Base-by-base conservation (phyloP, 2,329 filamentous ascomycete genomes). In the Tolypocladium pustulatum region DNA sequence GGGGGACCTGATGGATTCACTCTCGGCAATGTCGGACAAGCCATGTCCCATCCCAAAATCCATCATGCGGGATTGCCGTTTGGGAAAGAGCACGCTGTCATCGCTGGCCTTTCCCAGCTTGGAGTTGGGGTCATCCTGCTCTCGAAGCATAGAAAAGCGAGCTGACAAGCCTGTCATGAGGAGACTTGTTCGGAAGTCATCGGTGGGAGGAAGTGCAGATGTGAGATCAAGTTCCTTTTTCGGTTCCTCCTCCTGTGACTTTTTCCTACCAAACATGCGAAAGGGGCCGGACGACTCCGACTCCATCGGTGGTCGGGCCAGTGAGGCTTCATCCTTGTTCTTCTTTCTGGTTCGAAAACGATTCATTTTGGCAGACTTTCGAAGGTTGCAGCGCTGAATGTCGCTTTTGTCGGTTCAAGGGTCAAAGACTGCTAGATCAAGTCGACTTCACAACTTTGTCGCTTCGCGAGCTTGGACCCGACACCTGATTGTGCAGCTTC, bases 141-240 rank as follows among this genome's bases (percentile, higher is more conserved):
- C 93, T 67, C 91, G 81, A 37, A 97, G 78, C 93, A 97, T 97
- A 65, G 93, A 97, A 72, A 99, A 99, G 8, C 94, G 86, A 15
- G 92, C 91, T 0, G 93, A 97, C 5, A 99, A 81, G 49, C 92
- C 93, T 0, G 91, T 92, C 93, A 99, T 96, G 62, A 99, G 79
- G 60, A 99, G 77, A 78, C 94, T 97, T 4, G 94, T 99, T 59
- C 94, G 85, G 73, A 99, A 97, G 68, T 97, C 88, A 72, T 97
- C 91, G 54, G 78, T 86, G 0, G 91, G 81, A 1, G 94, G 94
- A 2, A 99, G 78, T 0, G 85, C 92, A 15, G 78, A 78, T 3
- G 85, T 72, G 15, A 97, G 77, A 67, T 97, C 88, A 54, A 97
- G 73, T 61, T 90, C 82, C 60, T 76, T 78, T 69, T 86, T 88